Evolutionary conservation across 2,329 filamentous ascomycete species (phyloP), one percentile per base, ranked within the genome.

Genomic region (Colletotrichum noveboracense): DNA sequence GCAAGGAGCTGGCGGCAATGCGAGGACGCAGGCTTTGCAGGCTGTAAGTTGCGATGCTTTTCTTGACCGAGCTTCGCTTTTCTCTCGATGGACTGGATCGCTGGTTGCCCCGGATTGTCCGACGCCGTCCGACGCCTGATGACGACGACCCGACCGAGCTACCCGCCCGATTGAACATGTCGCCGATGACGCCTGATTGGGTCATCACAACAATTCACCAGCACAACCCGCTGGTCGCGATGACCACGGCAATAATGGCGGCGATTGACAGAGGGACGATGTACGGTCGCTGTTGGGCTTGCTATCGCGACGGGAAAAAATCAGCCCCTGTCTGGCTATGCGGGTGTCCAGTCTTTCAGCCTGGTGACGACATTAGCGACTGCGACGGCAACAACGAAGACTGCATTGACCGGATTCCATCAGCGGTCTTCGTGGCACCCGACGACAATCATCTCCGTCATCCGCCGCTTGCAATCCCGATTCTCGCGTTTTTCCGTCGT

Each of bases 1-100:
- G 79, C 85, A 74, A 84, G 86, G 81, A 77, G 83, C 79, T 82
- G 86, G 83, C 79, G 89, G 85, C 79, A 91, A 86, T 84, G 85
- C 85, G 76, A 86, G 91, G 84, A 89, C 90, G 70, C 87, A 89
- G 79, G 94, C 94, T 78, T 91, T 98, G 80, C 95, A 98, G 91
- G 94, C 93, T 87, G 95, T 98, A 94, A 89, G 95, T 93, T 70
- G 77, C 74, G 78, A 73, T 77, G 62, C 26, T 58, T 73, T 76
- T 72, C 56, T 36, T 69, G 60, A 18, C 16, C 14, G 56, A 67
- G 55, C 21, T 16, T 18, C 38, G 66, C 70, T 74, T 74, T 75
- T 48, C 62, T 48, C 5, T 28, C 48, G 58, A 66, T 62, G 48
- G 58, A 70, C 30, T 38, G 43, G 43, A 48, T 48, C 43, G 43